Evolutionary conservation across 495 filamentous ascomycete species (phyloP), one percentile per base, ranked within the genome.

Genomic region (Aspergillus funiculosus): DNA sequence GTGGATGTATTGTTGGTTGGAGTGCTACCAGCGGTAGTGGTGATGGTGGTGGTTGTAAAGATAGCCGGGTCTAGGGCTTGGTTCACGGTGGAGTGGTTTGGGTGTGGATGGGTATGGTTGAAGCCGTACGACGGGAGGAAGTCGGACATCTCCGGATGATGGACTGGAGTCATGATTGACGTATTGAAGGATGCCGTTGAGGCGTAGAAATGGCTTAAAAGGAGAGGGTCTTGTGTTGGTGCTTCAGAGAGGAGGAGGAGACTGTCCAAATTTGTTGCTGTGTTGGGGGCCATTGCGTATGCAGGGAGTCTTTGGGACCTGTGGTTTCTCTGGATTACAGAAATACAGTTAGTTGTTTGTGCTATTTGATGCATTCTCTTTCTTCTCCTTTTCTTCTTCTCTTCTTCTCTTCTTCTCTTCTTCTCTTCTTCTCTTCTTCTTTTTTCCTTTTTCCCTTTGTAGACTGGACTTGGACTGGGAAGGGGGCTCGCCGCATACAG

Each of bases 241-340:
- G 24, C 14, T 3, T 10, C 35, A 5, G 35, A 19, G 25, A 41
- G 29, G 9, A 48, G 21, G 6, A 48, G 18, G 5, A 29, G 15
- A 21, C 35, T 20, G 35, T 41, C 37, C 20, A 41, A 34, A 17
- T 22, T 24, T 32, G 46, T 27, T n/a, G 20, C n/a, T 34, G 28
- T 17, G 35, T 40, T 26, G 19, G 31, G 29, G 11, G 18, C 10
- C 28, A 34, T 36, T 13, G 31, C 9, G 30, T 36, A 45, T 21
- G 22, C n/a, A 18, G 29, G 10, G 19, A 35, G 7, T 14, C 19
- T 29, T 28, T 28, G 11, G 37, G 40, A 41, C 6, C 37, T 21
- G 6, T 22, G 11, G 39, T 21, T 21, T 41, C 46, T 39, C 46
- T 48, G 21, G 25, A 5, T n/a, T n/a, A n/a, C 35, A n/a, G 10